These are phyloP conservation scores for Paspalum notatum DNA, from an alignment of 176 grass and related monocot species.

Conservation along the genomic window DNA sequence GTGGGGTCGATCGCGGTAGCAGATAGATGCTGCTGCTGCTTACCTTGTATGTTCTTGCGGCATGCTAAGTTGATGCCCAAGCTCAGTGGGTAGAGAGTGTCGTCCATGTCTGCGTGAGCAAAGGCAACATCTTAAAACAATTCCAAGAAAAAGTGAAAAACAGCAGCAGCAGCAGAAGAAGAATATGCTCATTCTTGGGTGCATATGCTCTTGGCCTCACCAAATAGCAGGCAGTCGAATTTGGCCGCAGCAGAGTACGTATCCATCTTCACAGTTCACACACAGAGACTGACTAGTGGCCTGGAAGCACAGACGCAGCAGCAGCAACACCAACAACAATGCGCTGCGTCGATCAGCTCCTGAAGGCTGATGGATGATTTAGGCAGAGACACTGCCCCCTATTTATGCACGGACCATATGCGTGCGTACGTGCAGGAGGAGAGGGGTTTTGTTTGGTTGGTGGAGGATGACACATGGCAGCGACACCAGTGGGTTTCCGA, in stretches of 20 bases:
- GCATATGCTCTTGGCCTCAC: conserved; percentile 10
- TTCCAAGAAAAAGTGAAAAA: background rate
- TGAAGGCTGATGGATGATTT: conserved; percentile 14
- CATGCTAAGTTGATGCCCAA: conserved; percentile 85
- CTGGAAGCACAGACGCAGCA: background rate
- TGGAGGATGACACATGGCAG: conserved; percentile 50
- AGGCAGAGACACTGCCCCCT: background rate
- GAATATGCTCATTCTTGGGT: too few species aligned
- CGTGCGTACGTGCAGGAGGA: background rate
- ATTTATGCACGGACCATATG: too few species aligned
- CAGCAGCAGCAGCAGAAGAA: too few species aligned
- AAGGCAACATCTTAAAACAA: background rate
- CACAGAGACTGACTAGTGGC: too few species aligned
- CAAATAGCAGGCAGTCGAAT: conserved; percentile 88
- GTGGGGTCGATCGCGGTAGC: too few species aligned
- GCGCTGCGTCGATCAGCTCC: background rate
- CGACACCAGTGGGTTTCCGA: conserved; percentile 9
- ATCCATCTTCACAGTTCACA: conserved; percentile 50
- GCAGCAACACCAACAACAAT: too few species aligned
- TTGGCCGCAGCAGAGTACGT: conserved; percentile 52
- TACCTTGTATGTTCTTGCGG: conserved; percentile 89
- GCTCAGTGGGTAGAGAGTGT: conserved; percentile 88
- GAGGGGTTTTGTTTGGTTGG: background rate
- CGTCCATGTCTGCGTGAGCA: conserved; percentile 79
- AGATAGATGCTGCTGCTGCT: background rate